These are phyloP conservation scores for Thalassiosira hispida DNA, from an alignment of 352 stramenopile species.

Conservation along the genomic window DNA sequence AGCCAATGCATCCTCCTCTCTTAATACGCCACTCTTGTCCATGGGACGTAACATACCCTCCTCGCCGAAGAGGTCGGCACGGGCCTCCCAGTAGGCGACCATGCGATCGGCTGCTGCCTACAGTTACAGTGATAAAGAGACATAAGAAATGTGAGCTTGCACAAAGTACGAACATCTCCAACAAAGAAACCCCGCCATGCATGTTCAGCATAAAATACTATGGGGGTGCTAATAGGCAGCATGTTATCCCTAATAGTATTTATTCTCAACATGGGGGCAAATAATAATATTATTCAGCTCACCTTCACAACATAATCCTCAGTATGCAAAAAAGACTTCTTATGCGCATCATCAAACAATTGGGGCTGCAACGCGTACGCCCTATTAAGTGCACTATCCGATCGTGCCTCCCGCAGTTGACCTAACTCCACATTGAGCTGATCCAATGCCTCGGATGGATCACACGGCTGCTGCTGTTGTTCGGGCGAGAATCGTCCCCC, in stretches of 20 bases:
- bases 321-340: background rate
- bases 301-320: conserved; percentile 6
- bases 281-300: conserved; percentile 1
- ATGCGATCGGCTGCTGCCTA: background rate
- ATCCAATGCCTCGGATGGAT: background rate
- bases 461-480: background rate
- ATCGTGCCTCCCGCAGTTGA: background rate
- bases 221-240: background rate
- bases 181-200: no score
- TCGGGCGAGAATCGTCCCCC: no score
- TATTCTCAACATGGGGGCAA: background rate
- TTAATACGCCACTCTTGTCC: background rate
- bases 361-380: background rate
- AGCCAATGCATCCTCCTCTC: background rate
- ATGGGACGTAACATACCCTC: background rate
- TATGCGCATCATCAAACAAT: background rate
- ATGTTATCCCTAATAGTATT: background rate
- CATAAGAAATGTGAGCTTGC: background rate
- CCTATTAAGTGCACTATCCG: background rate
- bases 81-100: background rate
- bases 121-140: background rate
- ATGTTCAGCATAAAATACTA: no score
- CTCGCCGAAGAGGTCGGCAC: background rate
- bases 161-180: no score
- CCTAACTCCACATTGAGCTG: background rate